Base-by-base conservation (phyloP, 1,139 yeast genomes). In the Nadsonia commutata region DNA sequence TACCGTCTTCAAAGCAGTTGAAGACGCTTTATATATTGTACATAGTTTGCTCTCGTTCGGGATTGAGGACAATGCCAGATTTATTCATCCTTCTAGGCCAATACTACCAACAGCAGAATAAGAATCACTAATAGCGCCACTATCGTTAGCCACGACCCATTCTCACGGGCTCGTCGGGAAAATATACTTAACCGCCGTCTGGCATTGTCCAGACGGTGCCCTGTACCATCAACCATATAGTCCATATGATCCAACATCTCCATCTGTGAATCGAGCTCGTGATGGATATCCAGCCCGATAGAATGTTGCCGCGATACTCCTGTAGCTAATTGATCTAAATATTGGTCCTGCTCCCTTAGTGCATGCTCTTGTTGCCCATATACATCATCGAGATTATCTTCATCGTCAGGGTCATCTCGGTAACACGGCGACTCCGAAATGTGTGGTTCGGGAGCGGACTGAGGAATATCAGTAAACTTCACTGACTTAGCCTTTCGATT, bases 141-240 rank as follows among this genome's bases (percentile, higher is more conserved):
- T 31, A 83, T 83, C 0, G 88, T 79, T 38, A 77, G 67, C 65
- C 83, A 66, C 43, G 83, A 79, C 1, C 90, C 88, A 54, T 81
- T 77, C 55, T 80, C 84, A 45, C 71, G 70, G 18, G 79, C 73
- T 52, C 67, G 71, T 16, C 68, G 63, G 43, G 79, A 67, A 53
- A 83, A 80, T 38, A 62, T 65, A 33, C 62, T 67, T 44, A 84
- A 65, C 40, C 79, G 67, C 45, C 64, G 61, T 31, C 70, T 67
- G 1, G 94, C 90, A 6, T 68, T 63, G 36, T 65, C 64, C 37
- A 84, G 58, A 42, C 80, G 64, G 40, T 61, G 54, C 31, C 70
- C 70, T 5, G 82, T 70, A 27, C 64, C 54, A 49, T 78, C 86
- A 13, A 81, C 73, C 18, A 81, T 78, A 31, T 63, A 63, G 52